phyloP scores from a whole-genome alignment of 352 stramenopile genomes.

The Globisporangium acanthophoron region DNA sequence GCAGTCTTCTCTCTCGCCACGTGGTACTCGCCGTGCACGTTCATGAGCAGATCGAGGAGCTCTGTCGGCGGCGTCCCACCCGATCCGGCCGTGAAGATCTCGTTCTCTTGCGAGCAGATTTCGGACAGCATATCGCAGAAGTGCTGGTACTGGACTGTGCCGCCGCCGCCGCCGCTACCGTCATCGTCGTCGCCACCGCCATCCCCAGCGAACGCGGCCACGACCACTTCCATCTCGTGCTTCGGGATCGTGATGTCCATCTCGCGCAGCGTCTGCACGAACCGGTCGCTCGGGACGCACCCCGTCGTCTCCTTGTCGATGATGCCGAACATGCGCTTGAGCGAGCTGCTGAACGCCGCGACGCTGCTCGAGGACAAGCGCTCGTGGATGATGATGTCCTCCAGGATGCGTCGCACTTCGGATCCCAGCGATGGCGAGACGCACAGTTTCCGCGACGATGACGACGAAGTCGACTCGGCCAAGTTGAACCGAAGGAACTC shows the following conservation, averaged over 20 bases:
- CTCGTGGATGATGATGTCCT: conserved; percentile 46
- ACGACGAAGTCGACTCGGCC: conserved; percentile 43
- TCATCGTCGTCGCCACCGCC: not conserved
- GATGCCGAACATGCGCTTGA: conserved; percentile 80
- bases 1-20: conserved; percentile 17
- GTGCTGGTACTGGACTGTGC: conserved; percentile 35
- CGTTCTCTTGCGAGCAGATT: conserved; percentile 32
- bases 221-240: conserved; percentile 35
- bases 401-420: conserved; percentile 32
- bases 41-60: conserved; percentile 44
- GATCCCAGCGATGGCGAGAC: conserved; percentile 6
- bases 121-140: conserved; percentile 57
- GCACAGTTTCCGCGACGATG: conserved; percentile 20
- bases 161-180: conserved; percentile 11
- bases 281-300: conserved; percentile 32
- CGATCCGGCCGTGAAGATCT: conserved; percentile 13
- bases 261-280: conserved; percentile 55
- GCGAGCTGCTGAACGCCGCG: conserved; percentile 47
- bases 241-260: conserved; percentile 45
- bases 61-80: conserved; percentile 30
- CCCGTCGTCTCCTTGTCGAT: conserved; percentile 70
- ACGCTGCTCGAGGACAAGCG: conserved; percentile 34
- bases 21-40: conserved; percentile 37
- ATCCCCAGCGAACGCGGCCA: conserved; percentile 35
- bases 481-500: conserved; percentile 80